Base-by-base conservation (phyloP, 768 basidiomycete species). In the Xerocomus potaroensis region DNA sequence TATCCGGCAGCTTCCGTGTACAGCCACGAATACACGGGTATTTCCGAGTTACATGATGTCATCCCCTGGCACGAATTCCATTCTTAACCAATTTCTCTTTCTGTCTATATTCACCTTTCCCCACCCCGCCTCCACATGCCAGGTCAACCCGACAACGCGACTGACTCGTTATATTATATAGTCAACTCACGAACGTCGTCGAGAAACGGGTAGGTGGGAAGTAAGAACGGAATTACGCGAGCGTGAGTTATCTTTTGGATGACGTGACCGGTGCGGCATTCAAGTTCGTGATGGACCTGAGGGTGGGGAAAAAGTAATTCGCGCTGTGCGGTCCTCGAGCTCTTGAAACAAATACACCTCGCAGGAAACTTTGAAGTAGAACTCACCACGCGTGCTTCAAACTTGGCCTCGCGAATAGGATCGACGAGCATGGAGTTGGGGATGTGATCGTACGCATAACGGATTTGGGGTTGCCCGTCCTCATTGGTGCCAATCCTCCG, bases 401-500 rank as follows among this genome's bases (percentile, higher is more conserved):
- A 49, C 5, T 46, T 47, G 48, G 8, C 27, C 12, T 22, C 10
- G 8, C 11, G 24, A 15, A 40, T 19, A 3, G 2, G 15, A 42
- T 24, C 31, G 5, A 26, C 15, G 7, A 23, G 41, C 5, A 21
- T 5, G 8, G 30, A 11, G 2, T 11, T 16, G 15, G 41, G n/a
- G 15, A 21, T 4, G 5, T 4, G 24, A 67, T 64, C 39, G 69
- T 73, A n/a, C 56, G 57, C 8, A 65, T 88, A 29, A 65, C 64
- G 26, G 68, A 77, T 39, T 57, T 89, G 11, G 51, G 65, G 2
- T 59, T 83, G 10, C 71, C 73, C 1, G 74, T 81, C 8, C 65
- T 89, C 42, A 80, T 91, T 38, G 88, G 87, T 0, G 75, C 89
- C 27, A 84, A 87, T 51, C 75, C 81, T 0, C 82, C 80, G 6